Evolutionary conservation across 2,329 filamentous ascomycete species (phyloP), one percentile per base, ranked within the genome.

Genomic region (Apiospora aurea): DNA sequence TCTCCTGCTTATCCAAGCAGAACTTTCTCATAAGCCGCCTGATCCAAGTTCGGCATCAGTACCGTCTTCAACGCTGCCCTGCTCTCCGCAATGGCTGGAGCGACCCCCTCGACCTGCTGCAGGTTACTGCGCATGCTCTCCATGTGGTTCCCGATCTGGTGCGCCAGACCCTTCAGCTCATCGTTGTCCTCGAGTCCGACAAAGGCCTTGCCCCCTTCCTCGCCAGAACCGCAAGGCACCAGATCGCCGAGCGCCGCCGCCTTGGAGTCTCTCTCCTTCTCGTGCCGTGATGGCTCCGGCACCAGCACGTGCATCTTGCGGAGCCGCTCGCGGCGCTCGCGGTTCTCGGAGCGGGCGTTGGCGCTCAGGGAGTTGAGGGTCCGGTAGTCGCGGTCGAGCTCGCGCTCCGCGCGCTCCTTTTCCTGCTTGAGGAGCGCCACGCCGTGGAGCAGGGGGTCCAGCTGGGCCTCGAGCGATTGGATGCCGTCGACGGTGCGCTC

Each of bases 401-500:
- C 84, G 44, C 77, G 81, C 81, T 91, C 86, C 71, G 91, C 86
- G 75, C 85, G 85, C 73, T 84, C 85, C 75, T 88, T 87, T 79
- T 93, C 91, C 41, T 85, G 82, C 70, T 82, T 82, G 44, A 94
- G 83, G 66, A 94, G 81, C 74, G 88, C 86, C 34, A 92, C 87
- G 4, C 89, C 86, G 80, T 94, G 91, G 57, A 91, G 81, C 26
- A 88, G 83, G 1, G 91, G 89, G 21, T 89, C 90, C 6, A 94
- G 86, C 80, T 88, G 86, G 72, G 82, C 83, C 78, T 92, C 88
- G 38, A 92, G 80, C 11, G 81, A 81, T 71, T 85, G 82, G 73
- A 89, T 89, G n/a, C 87, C 87, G 76, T 91, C 88, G 11, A 92
- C 82, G 18, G 91, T 87, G 75, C 86, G 88, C 78, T 94, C 91